Base-by-base conservation (phyloP, 2,329 filamentous ascomycete species). In the Cadophora sp. region DNA sequence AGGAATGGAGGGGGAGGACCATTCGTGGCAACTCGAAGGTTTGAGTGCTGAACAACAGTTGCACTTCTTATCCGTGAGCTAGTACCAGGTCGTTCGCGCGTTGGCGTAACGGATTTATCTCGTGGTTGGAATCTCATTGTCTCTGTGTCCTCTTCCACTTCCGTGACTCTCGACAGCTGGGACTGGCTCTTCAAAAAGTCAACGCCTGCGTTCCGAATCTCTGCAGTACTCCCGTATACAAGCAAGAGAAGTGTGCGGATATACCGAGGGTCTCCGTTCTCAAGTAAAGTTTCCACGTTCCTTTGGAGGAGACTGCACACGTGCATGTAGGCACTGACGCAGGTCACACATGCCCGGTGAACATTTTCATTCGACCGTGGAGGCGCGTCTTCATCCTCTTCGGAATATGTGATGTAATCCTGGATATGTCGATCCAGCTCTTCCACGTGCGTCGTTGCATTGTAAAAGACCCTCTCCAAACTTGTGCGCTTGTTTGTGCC, bases 201-300 rank as follows among this genome's bases (percentile, higher is more conserved):
- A 26, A 71, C 68, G 29, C 76, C 73, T 24, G 77, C 75, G 67
- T 77, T 78, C 34, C 88, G 85, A 62, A 91, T 82, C 76, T 91
- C 88, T 83, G 89, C 90, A 68, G 90, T 87, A 77, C 88, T 90
- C 73, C 90, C 89, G 77, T 89, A 91, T 6, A 91, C 81, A 71
- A 87, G 83, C 77, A 89, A 83, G 74, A 91, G 79, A 72, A 91
- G 83, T 3, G 87, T 89, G 58, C 88, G 87, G 75, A 91, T 88
- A 75, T 91, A 91, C 69, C 89, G 85, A 26, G 88, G 87, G 73
- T 91, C 88, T 69, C 87, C 87, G 67, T 90, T 89, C 73, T 89
- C 84, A 65, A 91, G 83, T 74, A 91, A 87, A 1, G 85, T 85
- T 74, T 90, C 87, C 68, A 90, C 87, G 71, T 91, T 89, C 64